Evolutionary conservation across 331 rosid genomes (phyloP), one percentile per base, ranked within the genome.

Genomic region (Quercus lobata): DNA sequence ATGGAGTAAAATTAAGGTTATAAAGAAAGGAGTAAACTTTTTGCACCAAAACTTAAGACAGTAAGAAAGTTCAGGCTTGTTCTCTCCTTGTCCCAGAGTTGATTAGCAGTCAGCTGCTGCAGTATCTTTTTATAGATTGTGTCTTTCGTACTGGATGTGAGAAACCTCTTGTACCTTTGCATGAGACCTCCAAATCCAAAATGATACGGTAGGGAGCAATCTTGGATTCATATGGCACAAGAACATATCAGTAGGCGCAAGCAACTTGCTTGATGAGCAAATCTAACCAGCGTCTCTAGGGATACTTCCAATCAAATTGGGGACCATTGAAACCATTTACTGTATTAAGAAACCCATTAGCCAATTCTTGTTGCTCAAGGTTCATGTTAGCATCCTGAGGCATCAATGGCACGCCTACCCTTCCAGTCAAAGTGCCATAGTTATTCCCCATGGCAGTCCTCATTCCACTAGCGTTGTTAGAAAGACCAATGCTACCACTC

Each of bases 231-330:
- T 5, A 24, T 24, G 70, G 70, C 41, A 27, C 70, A 16, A 63
- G 5, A 35, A 63, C 12, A 12, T 49, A 49, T 49, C 54, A 49
- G 54, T 12, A 49, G 54, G 54, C 5, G 54, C 54, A 49, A 49
- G 54, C 17, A 49, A 49, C 54, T 49, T 12, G 54, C 54, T 3
- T 49, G 54, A 49, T 49, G 54, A 49, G 54, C 54, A 49, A 60
- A 60, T 21, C 30, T 12, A 60, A 14, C 17, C 15, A 80, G 80
- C 87, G 66, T 60, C 79, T 89, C 88, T 19, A 94, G 94, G 54
- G 94, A 88, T 49, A 88, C 81, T 91, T 90, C 92, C 97, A 92
- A 80, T 90, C 94, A 81, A 81, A 90, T 84, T 85, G 96, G 85
- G 86, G 85, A 88, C 88, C 87, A 79, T 79, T 92, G 78, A 80